Conservation (phyloP, 805 yeast species). For the Yamadazyma insecticola region DNA sequence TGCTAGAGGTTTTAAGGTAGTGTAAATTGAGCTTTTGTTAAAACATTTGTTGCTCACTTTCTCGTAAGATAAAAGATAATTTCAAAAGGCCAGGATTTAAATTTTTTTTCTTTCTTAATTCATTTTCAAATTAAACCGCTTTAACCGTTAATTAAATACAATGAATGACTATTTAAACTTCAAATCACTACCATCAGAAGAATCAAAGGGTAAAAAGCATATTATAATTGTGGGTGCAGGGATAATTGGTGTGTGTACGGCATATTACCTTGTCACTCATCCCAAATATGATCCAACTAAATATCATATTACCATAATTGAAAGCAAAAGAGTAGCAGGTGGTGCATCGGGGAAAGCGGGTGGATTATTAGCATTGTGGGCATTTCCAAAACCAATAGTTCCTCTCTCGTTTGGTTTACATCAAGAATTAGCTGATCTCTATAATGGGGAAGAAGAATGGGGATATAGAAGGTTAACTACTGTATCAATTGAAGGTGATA, state of each 20-base stretch:
- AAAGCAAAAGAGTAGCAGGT: constrained; percentile 89
- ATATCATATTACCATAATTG: constrained; percentile 80
- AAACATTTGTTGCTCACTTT: no score
- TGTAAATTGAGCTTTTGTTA: no score
- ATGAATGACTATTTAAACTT: constrained; percentile 31
- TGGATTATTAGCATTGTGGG: constrained; percentile 91
- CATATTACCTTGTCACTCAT: constrained; percentile 81
- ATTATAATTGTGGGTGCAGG: constrained; percentile 92
- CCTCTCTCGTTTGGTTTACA: constrained; percentile 84
- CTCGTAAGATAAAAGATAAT: no score
- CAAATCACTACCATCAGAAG: constrained; percentile 41
- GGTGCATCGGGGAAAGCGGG: constrained; percentile 99
- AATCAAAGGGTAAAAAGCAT: constrained; percentile 61
- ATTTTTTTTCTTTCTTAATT: not conserved
- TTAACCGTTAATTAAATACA: no score
- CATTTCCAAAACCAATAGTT: constrained; percentile 92
- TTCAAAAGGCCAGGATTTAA: no score
- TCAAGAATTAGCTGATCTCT: constrained; percentile 72
- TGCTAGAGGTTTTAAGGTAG: no score
- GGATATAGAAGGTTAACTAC: constrained; percentile 89
- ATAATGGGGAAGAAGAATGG: constrained; percentile 85
- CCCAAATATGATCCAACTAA: constrained; percentile 69
- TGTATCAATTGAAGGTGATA: constrained; percentile 80
- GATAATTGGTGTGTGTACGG: constrained; percentile 92
- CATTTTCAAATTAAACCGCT: not conserved